These are phyloP conservation scores for Eragrostis nindensis DNA, from an alignment of 176 grass and related monocot species.

Conservation along the genomic window DNA sequence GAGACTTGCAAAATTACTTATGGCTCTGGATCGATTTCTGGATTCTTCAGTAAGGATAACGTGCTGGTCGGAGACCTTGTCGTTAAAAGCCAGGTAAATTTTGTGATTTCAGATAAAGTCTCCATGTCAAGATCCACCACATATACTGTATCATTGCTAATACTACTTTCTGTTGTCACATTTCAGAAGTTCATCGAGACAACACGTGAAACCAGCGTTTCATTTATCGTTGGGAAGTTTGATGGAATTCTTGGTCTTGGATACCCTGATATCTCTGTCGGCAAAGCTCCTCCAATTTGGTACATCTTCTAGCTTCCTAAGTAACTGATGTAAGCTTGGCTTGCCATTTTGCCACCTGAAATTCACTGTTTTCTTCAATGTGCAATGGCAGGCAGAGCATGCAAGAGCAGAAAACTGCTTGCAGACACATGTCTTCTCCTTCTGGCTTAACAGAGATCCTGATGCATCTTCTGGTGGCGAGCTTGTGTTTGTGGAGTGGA, in stretches of 20 bases:
- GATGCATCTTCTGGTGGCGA: constrained; percentile 69
- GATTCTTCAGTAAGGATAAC: constrained; percentile 91
- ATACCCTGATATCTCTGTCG: constrained; percentile 89
- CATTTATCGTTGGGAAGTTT: constrained; percentile 78
- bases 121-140: not conserved
- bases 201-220: constrained; percentile 63
- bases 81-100: constrained; percentile 65
- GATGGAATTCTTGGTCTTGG: constrained; percentile 99
- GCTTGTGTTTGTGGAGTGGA: constrained; percentile 67
- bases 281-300: constrained; percentile 72
- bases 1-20: constrained; percentile 83
- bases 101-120: not conserved
- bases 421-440: constrained; percentile 78
- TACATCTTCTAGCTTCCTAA: constrained; percentile 14
- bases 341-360: not conserved
- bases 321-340: not conserved
- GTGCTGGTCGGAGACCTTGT: constrained; percentile 77
- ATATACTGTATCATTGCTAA: not conserved
- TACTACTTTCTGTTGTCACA: not conserved
- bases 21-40: constrained; percentile 79
- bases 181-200: constrained; percentile 90
- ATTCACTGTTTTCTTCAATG: not conserved
- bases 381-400: constrained; percentile 69
- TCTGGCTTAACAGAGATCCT: constrained; percentile 82
- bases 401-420: constrained; percentile 73